Conservation (phyloP, 2,329 filamentous ascomycete genomes). For the Trichoderma semiorbis region DNA sequence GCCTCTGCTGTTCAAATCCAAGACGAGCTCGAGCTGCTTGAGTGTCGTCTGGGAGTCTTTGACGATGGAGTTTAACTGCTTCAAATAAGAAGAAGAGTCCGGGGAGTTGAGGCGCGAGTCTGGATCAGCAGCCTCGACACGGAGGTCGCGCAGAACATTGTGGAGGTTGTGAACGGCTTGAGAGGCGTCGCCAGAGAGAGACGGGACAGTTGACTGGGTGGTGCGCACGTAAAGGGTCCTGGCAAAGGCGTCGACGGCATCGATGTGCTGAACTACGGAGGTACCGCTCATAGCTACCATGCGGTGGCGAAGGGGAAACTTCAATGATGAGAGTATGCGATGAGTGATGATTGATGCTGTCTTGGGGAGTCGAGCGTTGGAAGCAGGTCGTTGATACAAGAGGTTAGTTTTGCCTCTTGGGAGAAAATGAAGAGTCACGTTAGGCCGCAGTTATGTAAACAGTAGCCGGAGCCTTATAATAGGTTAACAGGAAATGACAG, state of each 20-base stretch:
- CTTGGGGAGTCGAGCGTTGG: not conserved
- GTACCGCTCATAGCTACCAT: slow-evolving; percentile 31
- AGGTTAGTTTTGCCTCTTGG: not conserved
- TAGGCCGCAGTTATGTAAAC: not conserved
- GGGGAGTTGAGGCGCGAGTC: slow-evolving; percentile 52
- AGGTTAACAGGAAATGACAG: not conserved
- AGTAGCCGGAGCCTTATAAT: not conserved
- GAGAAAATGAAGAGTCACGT: not conserved
- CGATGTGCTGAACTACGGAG: slow-evolving; percentile 45
- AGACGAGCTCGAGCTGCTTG: slow-evolving; percentile 50
- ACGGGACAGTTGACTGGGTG: slow-evolving; percentile 42
- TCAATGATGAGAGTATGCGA: not conserved
- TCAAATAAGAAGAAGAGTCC: slow-evolving; percentile 41
- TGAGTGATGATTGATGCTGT: not conserved
- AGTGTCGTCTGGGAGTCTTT: slow-evolving; percentile 55
- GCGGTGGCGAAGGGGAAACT: not conserved
- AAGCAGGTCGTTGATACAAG: not conserved
- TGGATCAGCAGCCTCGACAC: slow-evolving; percentile 53
- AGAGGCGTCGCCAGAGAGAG: slow-evolving; percentile 49
- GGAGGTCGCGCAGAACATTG: slow-evolving; percentile 54
- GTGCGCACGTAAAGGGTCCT: slow-evolving; percentile 54
- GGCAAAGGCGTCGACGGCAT: slow-evolving; percentile 54
- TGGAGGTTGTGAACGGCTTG: slow-evolving; percentile 52
- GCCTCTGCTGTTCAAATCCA: slow-evolving; percentile 45
- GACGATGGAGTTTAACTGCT: slow-evolving; percentile 50